Percentiles rank a stretch among this genome's conserved stretches.
Conservation (phyloP, 2,329 filamentous ascomycete species). For the Aureobasidium sp. region DNA sequence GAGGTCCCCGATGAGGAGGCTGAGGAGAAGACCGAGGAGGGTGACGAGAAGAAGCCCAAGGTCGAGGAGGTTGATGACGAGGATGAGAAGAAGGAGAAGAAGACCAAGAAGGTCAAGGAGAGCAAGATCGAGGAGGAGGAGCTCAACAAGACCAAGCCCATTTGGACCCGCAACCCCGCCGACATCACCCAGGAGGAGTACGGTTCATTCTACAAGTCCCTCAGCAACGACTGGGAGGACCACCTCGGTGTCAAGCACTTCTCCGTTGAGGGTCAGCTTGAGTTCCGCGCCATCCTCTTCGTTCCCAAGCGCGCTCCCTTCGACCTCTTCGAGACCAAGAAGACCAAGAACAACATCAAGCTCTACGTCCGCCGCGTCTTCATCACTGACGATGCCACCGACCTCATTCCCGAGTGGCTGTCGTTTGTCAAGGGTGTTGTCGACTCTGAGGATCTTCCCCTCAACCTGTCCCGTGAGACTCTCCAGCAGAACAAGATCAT, state of each 20-base stretch:
- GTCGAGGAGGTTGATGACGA: conserved; percentile 80
- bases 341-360: conserved; percentile 99
- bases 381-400: conserved; percentile 99
- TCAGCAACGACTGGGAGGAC: conserved; percentile 99
- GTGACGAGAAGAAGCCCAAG: conserved; percentile 90
- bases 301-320: conserved; percentile 99
- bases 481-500: conserved; percentile 99
- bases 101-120: conserved; percentile 99
- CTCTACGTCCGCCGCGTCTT: conserved; percentile 99
- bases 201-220: conserved; percentile 98
- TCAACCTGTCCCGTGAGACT: conserved; percentile 99
- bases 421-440: conserved; percentile 99
- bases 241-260: conserved; percentile 99
- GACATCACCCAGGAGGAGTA: conserved; percentile 97
- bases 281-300: conserved; percentile 99
- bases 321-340: conserved; percentile 99
- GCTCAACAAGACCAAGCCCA: conserved; percentile 99
- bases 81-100: conserved; percentile 76
- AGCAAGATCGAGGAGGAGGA: conserved; percentile 98
- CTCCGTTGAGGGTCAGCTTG: conserved; percentile 99
- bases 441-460: conserved; percentile 97
- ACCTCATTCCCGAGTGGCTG: conserved; percentile 98
- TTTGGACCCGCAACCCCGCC: conserved; percentile 97
- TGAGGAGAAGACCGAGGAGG: conserved; percentile 63
- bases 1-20: conserved; percentile 96